A percentile compares a stretch with the other conserved stretches of the same genome.
These are phyloP conservation scores for Volvox africanus DNA, from an alignment of 139 green algal species.

Conservation along the genomic window DNA sequence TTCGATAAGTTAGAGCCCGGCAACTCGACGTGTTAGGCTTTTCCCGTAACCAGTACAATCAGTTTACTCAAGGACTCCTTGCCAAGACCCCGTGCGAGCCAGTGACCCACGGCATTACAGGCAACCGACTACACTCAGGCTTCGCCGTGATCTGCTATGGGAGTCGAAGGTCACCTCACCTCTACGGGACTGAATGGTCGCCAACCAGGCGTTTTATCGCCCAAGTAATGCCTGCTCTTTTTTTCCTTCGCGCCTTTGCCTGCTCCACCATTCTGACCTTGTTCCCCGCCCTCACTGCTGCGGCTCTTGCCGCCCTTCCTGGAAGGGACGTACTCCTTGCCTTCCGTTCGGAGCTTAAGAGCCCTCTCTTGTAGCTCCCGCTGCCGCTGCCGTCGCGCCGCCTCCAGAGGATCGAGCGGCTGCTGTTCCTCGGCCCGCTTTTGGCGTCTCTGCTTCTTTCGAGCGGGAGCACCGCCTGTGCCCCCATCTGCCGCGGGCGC, in stretches of 20 bases:
- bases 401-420: slow-evolving; percentile 36
- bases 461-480: not conserved
- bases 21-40: too few relatives aligned
- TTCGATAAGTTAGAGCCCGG: too few relatives aligned
- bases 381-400: slow-evolving; percentile 48
- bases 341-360: slow-evolving; percentile 56
- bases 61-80: too few relatives aligned
- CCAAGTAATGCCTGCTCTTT: slow-evolving; percentile 30
- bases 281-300: not conserved
- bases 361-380: slow-evolving; percentile 57
- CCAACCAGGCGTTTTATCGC: slow-evolving; percentile 48
- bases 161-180: not conserved
- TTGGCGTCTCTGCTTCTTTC: slow-evolving; percentile 10
- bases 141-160: not conserved
- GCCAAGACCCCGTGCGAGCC: too few relatives aligned
- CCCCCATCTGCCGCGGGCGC: not conserved
- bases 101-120: too few relatives aligned
- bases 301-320: slow-evolving; percentile 44
- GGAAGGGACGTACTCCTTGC: slow-evolving; percentile 64
- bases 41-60: too few relatives aligned
- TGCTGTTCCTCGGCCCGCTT: not conserved
- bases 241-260: not conserved
- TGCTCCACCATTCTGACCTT: not conserved
- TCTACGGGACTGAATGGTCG: slow-evolving; percentile 45
- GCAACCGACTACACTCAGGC: too few relatives aligned